Conservation (phyloP, 2,329 filamentous ascomycete genomes). For the Fusarium goolgardi region DNA sequence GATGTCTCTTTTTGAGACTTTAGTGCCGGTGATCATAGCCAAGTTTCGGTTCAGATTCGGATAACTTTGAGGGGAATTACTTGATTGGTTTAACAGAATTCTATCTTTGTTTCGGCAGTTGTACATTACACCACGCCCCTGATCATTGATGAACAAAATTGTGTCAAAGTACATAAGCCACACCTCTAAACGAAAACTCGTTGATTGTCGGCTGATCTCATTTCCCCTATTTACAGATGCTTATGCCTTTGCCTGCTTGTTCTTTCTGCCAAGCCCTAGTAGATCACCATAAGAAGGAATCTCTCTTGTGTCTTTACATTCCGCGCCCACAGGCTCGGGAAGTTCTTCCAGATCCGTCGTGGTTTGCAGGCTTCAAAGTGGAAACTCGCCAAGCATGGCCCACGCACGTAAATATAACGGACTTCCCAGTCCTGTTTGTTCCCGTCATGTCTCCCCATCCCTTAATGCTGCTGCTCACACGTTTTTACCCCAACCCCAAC, state of each 20-base stretch:
- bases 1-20: not conserved
- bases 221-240: not conserved
- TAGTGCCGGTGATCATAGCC: not conserved
- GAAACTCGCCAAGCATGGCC: not conserved
- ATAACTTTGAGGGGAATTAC: not conserved
- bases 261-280: fast-evolving
- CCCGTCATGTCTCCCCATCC: not conserved
- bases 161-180: too few relatives aligned
- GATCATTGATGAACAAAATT: not conserved
- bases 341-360: not conserved
- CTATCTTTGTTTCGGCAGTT: not conserved
- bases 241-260: not conserved
- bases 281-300: not conserved
- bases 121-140: not conserved
- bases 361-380: not conserved
- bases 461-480: not conserved
- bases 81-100: not conserved
- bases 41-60: not conserved
- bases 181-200: not conserved
- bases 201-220: not conserved
- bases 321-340: not conserved
- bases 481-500: not conserved
- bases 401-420: not conserved
- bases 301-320: not conserved
- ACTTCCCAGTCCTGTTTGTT: not conserved